Evolutionary conservation across 2,329 filamentous ascomycete genomes (phyloP).

Genomic region (Xylaria sp.): DNA sequence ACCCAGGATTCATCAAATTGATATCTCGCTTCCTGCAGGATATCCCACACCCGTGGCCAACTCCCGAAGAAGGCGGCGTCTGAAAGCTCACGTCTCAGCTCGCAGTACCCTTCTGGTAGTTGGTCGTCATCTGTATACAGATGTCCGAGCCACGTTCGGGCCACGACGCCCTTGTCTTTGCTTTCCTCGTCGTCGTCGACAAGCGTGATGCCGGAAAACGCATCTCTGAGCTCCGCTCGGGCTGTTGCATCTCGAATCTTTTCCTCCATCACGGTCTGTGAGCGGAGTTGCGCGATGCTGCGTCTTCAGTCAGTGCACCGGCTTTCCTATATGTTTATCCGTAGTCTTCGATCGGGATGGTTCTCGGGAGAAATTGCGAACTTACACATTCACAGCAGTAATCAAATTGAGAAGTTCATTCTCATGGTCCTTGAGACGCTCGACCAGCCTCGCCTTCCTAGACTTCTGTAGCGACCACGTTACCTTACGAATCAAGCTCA

Average conservation of each 20-base stretch:
- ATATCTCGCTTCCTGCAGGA: neutral
- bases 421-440: neutral
- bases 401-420: neutral
- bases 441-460: neutral
- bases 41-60: neutral
- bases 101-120: neutral
- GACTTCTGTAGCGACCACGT: neutral
- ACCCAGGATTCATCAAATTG: neutral
- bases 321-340: too few relatives aligned
- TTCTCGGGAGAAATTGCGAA: neutral
- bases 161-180: neutral
- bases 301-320: neutral
- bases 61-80: neutral
- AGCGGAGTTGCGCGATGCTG: neutral
- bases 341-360: too few relatives aligned
- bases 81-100: neutral
- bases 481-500: neutral
- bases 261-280: neutral
- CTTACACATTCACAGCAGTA: neutral
- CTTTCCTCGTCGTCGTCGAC: neutral
- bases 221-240: neutral
- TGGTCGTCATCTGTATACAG: neutral
- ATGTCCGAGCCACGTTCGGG: neutral
- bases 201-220: neutral
- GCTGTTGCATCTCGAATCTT: neutral